Conservation (phyloP, 768 basidiomycete species). For the Cyclocybe cylindracea region DNA sequence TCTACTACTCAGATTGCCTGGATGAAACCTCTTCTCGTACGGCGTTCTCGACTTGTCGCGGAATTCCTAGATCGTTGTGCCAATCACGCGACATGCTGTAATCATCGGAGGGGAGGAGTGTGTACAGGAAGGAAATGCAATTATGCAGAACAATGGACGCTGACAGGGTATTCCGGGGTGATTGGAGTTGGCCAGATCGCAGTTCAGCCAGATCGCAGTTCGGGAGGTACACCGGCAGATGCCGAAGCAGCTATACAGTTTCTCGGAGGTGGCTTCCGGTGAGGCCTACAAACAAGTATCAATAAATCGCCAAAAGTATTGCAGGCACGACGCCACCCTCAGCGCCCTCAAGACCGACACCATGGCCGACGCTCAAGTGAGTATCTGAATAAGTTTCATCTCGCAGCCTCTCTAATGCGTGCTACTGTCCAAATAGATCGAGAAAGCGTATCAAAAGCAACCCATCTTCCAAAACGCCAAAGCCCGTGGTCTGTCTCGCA, state of each 20-base stretch:
- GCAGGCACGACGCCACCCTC: slow-evolving; percentile 26
- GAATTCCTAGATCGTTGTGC: no score
- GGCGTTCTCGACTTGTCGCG: no score
- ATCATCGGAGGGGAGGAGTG: no score
- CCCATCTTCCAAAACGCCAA: slow-evolving; percentile 98
- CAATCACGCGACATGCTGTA: no score
- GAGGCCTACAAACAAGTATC: slow-evolving; percentile 38
- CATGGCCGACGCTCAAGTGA: slow-evolving; percentile 65
- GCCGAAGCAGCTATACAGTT: slow-evolving; percentile 46
- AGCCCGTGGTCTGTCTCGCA: slow-evolving; percentile 71
- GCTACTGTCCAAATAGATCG: slow-evolving; percentile 56
- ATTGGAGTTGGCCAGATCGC: no score
- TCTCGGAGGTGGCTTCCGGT: slow-evolving; percentile 36
- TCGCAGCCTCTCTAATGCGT: background rate
- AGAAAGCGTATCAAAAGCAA: slow-evolving; percentile 98
- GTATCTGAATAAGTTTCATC: slow-evolving; percentile 11
- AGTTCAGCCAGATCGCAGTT: no score
- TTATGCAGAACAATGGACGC: no score
- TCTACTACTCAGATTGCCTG: no score
- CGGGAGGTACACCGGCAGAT: slow-evolving; percentile 20
- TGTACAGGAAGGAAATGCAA: no score
- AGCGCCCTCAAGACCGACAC: slow-evolving; percentile 46
- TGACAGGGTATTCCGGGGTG: no score
- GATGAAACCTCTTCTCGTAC: no score
- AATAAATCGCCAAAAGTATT: slow-evolving; percentile 39